Percentiles rank a stretch among this genome's conserved stretches.
phyloP scores from a whole-genome alignment of 306 rosid genomes.

The Luffa aegyptiaca region DNA sequence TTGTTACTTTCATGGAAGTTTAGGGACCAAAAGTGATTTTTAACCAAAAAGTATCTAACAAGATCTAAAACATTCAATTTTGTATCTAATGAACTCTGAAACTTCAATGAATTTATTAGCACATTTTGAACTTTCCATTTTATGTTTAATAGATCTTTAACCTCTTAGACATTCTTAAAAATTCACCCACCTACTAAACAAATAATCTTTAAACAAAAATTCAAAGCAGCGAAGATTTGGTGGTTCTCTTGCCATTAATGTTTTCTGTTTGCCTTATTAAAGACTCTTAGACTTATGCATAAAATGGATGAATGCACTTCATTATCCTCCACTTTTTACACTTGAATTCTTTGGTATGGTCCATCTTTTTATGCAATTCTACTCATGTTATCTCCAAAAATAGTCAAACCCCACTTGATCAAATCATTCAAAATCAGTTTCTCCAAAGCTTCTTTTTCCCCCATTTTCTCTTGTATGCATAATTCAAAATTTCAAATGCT shows the following conservation, averaged over 20 bases:
- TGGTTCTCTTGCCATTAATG: background rate
- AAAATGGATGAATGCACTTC: background rate
- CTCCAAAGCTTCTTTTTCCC: background rate
- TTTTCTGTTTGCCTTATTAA: background rate
- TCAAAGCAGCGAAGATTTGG: background rate
- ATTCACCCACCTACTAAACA: background rate
- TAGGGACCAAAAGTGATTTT: too few species aligned
- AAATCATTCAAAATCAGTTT: background rate
- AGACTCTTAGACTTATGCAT: background rate
- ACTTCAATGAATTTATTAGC: too few species aligned
- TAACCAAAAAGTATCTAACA: too few species aligned
- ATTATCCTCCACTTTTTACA: background rate
- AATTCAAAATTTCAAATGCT: background rate
- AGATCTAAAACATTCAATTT: too few species aligned
- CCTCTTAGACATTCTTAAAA: too few species aligned
- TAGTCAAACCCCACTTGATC: background rate
- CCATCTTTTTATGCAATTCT: background rate
- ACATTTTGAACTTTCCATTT: too few species aligned
- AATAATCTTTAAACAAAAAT: background rate
- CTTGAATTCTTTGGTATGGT: background rate
- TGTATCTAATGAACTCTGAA: too few species aligned
- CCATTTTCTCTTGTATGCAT: background rate
- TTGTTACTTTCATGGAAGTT: too few species aligned
- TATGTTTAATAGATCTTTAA: too few species aligned
- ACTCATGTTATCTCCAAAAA: background rate